phyloP scores from a whole-genome alignment of 345 rosid species.

The Euclidium syriacum region DNA sequence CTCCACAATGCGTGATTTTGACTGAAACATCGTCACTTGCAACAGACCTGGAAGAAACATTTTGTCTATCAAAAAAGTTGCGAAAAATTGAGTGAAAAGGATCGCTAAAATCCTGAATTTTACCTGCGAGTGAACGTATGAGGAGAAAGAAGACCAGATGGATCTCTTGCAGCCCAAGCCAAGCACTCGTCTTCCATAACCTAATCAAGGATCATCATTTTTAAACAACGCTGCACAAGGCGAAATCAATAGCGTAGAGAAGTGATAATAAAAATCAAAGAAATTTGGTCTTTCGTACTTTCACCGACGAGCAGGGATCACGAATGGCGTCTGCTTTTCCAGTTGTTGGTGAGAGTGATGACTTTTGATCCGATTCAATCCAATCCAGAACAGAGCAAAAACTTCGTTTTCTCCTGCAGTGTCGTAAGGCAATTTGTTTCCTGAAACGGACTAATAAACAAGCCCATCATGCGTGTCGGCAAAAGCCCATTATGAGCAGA shows the following conservation, averaged over 20 bases:
- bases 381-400: not conserved
- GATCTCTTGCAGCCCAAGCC: constrained; percentile 69
- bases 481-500: not conserved
- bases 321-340: not conserved
- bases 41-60: constrained; percentile 41
- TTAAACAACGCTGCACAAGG: not conserved
- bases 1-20: constrained; percentile 80
- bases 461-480: no score
- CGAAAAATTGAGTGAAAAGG: not conserved
- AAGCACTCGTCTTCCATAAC: constrained; percentile 37
- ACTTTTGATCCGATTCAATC: not conserved
- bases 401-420: no score
- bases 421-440: no score
- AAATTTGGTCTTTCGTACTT: not conserved
- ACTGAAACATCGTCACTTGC: constrained; percentile 63
- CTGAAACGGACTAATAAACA: no score
- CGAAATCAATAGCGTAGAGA: not conserved
- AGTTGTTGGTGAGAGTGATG: not conserved
- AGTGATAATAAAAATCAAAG: not conserved
- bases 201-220: not conserved
- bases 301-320: not conserved
- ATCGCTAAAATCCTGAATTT: not conserved
- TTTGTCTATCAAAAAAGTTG: not conserved
- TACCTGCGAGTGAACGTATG: constrained; percentile 64
- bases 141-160: constrained; percentile 65